Evolutionary conservation across 2,329 filamentous ascomycete genomes (phyloP).

Genomic region (Knoxdaviesia proteae): DNA sequence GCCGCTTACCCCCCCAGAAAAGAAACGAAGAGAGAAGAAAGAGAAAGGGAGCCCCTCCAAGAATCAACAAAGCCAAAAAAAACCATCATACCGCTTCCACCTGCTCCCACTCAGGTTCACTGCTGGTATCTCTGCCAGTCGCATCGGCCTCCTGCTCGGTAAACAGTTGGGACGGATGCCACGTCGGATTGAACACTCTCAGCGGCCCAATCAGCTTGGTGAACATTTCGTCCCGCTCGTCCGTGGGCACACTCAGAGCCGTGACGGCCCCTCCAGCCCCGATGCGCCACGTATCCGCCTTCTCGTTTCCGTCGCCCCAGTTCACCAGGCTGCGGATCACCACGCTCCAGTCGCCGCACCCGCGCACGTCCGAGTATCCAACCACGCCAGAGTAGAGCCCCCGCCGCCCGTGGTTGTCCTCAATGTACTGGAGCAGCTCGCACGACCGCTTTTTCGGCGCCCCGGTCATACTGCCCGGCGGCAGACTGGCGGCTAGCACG

Average conservation of each 20-base stretch:
- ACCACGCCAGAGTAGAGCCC: slow-evolving; percentile 76
- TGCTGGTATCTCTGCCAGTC: too few relatives aligned
- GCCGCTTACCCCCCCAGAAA: too few relatives aligned
- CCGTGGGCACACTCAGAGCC: slow-evolving; percentile 55
- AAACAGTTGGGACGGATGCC: too few relatives aligned
- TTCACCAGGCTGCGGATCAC: slow-evolving; percentile 67
- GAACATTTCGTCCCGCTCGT: slow-evolving; percentile 82
- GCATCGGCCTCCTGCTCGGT: too few relatives aligned
- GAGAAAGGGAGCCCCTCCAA: too few relatives aligned
- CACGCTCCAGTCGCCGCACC: slow-evolving; percentile 76
- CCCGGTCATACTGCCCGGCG: slow-evolving; percentile 90
- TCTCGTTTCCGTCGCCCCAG: slow-evolving; percentile 38
- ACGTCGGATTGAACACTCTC: slow-evolving; percentile 18
- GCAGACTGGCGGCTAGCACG: slow-evolving; percentile 56
- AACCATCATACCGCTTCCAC: too few relatives aligned
- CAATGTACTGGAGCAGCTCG: slow-evolving; percentile 54
- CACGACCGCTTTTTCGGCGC: slow-evolving; percentile 88
- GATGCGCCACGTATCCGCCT: slow-evolving; percentile 51
- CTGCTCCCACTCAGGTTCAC: too few relatives aligned
- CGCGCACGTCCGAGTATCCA: slow-evolving; percentile 73
- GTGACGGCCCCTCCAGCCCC: slow-evolving; percentile 86
- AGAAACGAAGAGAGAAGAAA: too few relatives aligned
- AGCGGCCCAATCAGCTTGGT: slow-evolving; percentile 44
- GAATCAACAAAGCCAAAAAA: too few relatives aligned
- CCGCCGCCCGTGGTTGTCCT: slow-evolving; percentile 34